Evolutionary conservation across 176 grass and related monocot genomes (phyloP).

Genomic region (Raddia distichophylla): DNA sequence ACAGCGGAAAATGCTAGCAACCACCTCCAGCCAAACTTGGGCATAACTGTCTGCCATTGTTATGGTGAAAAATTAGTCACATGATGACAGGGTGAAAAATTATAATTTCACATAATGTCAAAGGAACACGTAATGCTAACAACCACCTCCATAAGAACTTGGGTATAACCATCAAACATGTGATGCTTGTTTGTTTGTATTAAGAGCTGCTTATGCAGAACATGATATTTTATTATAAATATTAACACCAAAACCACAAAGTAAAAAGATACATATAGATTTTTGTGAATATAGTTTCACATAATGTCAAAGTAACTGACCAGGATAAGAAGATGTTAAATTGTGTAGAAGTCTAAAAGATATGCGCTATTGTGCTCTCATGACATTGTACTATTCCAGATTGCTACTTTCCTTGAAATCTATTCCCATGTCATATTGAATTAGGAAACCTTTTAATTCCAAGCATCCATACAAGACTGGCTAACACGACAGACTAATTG

Average conservation of each 20-base stretch:
- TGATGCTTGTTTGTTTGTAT: background rate
- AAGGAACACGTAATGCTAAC: constrained; percentile 57
- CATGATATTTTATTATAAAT: background rate
- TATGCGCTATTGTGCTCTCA: background rate
- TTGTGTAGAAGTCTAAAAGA: background rate
- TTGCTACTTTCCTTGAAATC: background rate
- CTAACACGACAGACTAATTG: background rate
- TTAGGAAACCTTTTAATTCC: constrained; percentile 9
- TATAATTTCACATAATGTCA: background rate
- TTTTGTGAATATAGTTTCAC: constrained; percentile 4
- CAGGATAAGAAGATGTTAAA: background rate
- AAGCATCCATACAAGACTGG: background rate
- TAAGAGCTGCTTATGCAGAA: constrained; percentile 22
- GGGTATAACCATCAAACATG: constrained; percentile 67
- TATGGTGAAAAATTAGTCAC: constrained; percentile 44
- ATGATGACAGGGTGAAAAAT: constrained; percentile 35
- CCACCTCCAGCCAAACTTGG: constrained; percentile 93
- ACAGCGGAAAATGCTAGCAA: constrained; percentile 72
- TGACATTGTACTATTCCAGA: background rate
- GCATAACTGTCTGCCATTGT: constrained; percentile 76
- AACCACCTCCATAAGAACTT: constrained; percentile 87
- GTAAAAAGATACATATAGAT: constrained; percentile 13
- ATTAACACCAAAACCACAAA: background rate
- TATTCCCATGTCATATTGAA: background rate
- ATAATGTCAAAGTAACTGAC: background rate